Conservation (phyloP, 306 rosid genomes). For the Hippophae rhamnoides region DNA sequence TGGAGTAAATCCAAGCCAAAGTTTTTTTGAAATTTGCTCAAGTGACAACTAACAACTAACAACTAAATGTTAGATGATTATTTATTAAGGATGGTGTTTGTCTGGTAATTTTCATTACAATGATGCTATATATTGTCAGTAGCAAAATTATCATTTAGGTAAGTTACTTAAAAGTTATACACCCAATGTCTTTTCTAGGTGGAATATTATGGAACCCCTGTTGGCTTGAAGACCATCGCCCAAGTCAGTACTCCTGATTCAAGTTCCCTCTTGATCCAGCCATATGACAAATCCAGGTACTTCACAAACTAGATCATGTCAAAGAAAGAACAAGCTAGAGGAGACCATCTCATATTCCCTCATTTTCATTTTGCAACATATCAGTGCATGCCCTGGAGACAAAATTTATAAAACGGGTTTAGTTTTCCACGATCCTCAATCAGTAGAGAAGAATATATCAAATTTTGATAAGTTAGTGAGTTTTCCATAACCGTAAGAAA, state of each 20-base stretch:
- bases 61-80: no score
- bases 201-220: conserved; percentile 91
- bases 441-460: not conserved
- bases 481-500: not conserved
- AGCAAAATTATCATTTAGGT: not conserved
- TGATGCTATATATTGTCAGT: not conserved
- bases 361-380: not conserved
- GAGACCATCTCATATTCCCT: no score
- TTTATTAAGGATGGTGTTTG: not conserved
- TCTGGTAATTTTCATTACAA: not conserved
- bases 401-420: not conserved
- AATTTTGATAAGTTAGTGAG: not conserved
- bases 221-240: conserved; percentile 89
- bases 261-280: conserved; percentile 73
- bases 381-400: conserved; percentile 6
- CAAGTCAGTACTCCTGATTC: conserved; percentile 92
- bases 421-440: not conserved
- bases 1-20: no score
- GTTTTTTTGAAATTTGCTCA: no score
- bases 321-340: not conserved
- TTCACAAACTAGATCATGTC: conserved; percentile 12
- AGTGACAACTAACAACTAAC: no score
- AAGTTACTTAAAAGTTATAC: conserved; percentile 8
- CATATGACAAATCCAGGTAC: conserved; percentile 94
- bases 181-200: conserved; percentile 45